Evolutionary conservation across 2,329 filamentous ascomycete genomes (phyloP).

Genomic region (Fusarium zealandicum): DNA sequence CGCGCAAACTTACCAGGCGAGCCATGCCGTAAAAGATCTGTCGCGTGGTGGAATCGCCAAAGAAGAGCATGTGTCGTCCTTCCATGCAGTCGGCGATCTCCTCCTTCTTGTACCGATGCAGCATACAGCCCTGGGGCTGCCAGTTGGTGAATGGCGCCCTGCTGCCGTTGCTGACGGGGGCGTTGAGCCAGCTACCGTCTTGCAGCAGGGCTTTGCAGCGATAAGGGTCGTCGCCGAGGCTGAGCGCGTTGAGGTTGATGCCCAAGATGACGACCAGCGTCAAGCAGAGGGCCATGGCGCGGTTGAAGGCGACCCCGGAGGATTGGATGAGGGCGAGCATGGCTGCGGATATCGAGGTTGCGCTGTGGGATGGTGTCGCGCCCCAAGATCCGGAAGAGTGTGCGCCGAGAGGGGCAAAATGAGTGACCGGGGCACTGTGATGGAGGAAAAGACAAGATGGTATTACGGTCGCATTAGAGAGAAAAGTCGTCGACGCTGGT

Average conservation of each 20-base stretch:
- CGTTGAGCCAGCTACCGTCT: conserved; percentile 57
- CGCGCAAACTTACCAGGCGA: conserved; percentile 35
- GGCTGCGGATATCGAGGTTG: neutral
- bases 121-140: conserved; percentile 66
- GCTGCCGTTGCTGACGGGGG: conserved; percentile 42
- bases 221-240: conserved; percentile 52
- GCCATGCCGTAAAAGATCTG: conserved; percentile 64
- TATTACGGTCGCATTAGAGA: neutral
- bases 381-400: conserved; percentile 7
- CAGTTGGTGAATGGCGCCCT: conserved; percentile 54
- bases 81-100: conserved; percentile 61
- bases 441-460: neutral
- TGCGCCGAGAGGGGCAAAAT: conserved; percentile 3
- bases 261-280: conserved; percentile 36
- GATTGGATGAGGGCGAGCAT: conserved; percentile 22
- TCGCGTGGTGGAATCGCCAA: conserved; percentile 65
- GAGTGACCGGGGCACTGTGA: conserved; percentile 4
- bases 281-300: conserved; percentile 27
- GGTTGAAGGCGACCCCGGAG: conserved; percentile 24
- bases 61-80: conserved; percentile 60
- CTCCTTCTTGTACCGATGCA: conserved; percentile 60
- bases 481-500: neutral
- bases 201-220: conserved; percentile 61
- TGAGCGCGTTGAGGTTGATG: conserved; percentile 26
- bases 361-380: neutral